Evolutionary conservation across 2,329 filamentous ascomycete species (phyloP).

Genomic region (Botryotinia convoluta): DNA sequence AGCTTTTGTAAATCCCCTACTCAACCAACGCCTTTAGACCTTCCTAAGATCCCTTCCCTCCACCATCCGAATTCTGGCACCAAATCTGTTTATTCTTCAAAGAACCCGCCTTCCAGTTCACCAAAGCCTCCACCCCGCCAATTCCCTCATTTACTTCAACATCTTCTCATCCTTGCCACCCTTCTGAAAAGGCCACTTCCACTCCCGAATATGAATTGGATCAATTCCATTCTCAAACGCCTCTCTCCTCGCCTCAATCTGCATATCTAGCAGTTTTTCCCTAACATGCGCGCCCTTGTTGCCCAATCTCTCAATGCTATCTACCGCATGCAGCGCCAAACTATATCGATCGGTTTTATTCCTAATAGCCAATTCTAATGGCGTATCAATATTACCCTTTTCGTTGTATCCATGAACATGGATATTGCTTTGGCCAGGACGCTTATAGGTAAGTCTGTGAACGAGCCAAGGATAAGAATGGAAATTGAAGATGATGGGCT

Average conservation of each 20-base stretch:
- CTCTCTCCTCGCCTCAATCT: conserved; percentile 61
- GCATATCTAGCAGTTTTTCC: conserved; percentile 61
- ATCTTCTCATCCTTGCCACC: conserved; percentile 10
- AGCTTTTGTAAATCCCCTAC: background rate
- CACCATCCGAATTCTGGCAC: background rate
- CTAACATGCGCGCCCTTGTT: conserved; percentile 62
- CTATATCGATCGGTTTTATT: conserved; percentile 77
- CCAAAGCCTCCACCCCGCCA: background rate
- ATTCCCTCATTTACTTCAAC: background rate
- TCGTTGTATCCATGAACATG: conserved; percentile 78
- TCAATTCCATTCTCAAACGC: conserved; percentile 71
- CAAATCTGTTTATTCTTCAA: background rate
- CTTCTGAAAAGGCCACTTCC: conserved; percentile 35
- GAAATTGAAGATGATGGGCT: conserved; percentile 79
- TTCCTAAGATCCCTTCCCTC: background rate
- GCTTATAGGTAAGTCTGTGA: conserved; percentile 73
- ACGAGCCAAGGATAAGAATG: conserved; percentile 80
- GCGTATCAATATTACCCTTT: conserved; percentile 83
- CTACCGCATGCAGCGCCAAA: conserved; percentile 73
- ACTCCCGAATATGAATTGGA: conserved; percentile 42
- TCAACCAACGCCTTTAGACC: background rate
- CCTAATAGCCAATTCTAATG: conserved; percentile 72
- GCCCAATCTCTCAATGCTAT: conserved; percentile 57
- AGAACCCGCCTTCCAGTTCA: background rate
- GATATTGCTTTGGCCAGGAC: conserved; percentile 64